phyloP scores from a whole-genome alignment of 106 monocot species.

The Amphibolis antarctica region DNA sequence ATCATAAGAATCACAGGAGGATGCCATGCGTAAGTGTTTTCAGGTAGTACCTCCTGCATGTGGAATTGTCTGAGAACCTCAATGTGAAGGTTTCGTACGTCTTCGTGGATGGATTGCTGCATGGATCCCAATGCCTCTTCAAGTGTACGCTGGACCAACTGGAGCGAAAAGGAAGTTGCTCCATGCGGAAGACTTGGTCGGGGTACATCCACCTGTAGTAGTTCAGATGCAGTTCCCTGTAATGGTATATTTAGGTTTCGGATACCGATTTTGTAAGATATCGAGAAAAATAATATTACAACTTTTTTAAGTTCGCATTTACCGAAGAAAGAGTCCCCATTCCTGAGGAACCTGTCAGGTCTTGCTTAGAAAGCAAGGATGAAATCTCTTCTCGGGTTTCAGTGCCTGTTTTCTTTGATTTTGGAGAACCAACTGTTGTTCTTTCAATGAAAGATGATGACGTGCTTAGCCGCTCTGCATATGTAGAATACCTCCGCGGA shows the following conservation, averaged over 20 bases:
- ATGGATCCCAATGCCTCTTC: slow-evolving; percentile 75
- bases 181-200: slow-evolving; percentile 41
- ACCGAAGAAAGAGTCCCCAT: slow-evolving; percentile 20
- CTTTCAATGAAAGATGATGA: slow-evolving; percentile 45
- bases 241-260: neutral
- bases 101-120: slow-evolving; percentile 71
- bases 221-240: slow-evolving; percentile 39
- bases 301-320: slow-evolving; percentile 29
- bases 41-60: slow-evolving; percentile 70
- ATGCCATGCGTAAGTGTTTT: neutral
- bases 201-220: slow-evolving; percentile 11
- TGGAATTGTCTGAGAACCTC: slow-evolving; percentile 93
- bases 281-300: neutral
- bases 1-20: neutral
- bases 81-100: slow-evolving; percentile 86
- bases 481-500: slow-evolving; percentile 44
- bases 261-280: neutral
- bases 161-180: slow-evolving; percentile 75
- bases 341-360: slow-evolving; percentile 22
- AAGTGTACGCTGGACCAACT: slow-evolving; percentile 78
- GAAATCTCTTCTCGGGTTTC: slow-evolving; percentile 75
- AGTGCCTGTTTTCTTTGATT: slow-evolving; percentile 69
- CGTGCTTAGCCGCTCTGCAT: slow-evolving; percentile 59
- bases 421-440: slow-evolving; percentile 48
- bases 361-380: slow-evolving; percentile 37